Conservation (phyloP, 768 basidiomycete genomes). For the Leucocoprinus birnbaumii region DNA sequence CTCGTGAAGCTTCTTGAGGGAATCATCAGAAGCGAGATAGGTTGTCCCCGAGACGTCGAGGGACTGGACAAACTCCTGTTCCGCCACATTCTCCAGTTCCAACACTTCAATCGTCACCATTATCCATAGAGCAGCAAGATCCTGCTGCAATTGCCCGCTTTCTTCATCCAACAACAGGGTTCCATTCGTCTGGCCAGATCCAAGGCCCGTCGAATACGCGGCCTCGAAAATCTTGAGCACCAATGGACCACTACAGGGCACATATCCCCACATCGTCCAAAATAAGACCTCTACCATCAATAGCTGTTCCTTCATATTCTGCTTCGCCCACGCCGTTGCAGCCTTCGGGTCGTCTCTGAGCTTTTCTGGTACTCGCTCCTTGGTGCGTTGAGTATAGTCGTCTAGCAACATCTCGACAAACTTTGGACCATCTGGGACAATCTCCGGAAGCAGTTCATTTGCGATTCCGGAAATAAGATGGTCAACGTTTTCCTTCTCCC, state of each 20-base stretch:
- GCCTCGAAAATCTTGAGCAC: constrained; percentile 63
- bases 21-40: constrained; percentile 60
- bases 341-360: constrained; percentile 50
- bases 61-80: constrained; percentile 48
- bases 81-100: constrained; percentile 70
- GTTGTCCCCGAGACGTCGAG: constrained; percentile 48
- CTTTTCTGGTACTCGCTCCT: constrained; percentile 42
- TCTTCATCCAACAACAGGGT: constrained; percentile 75
- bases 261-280: constrained; percentile 82
- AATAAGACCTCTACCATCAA: constrained; percentile 84
- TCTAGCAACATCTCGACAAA: constrained; percentile 60
- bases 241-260: constrained; percentile 59
- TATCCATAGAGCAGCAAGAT: constrained; percentile 75
- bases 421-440: constrained; percentile 62
- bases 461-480: constrained; percentile 57
- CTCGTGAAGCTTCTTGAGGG: constrained; percentile 65
- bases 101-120: constrained; percentile 76
- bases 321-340: constrained; percentile 69
- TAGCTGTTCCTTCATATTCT: constrained; percentile 75
- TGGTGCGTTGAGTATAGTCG: constrained; percentile 57
- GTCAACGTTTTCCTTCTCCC: constrained; percentile 56
- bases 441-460: constrained; percentile 46
- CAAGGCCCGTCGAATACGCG: constrained; percentile 63
- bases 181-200: constrained; percentile 57
- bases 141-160: constrained; percentile 59